phyloP scores from a whole-genome alignment of 2,329 filamentous ascomycete species.

The Incumbomyces lentus region DNA sequence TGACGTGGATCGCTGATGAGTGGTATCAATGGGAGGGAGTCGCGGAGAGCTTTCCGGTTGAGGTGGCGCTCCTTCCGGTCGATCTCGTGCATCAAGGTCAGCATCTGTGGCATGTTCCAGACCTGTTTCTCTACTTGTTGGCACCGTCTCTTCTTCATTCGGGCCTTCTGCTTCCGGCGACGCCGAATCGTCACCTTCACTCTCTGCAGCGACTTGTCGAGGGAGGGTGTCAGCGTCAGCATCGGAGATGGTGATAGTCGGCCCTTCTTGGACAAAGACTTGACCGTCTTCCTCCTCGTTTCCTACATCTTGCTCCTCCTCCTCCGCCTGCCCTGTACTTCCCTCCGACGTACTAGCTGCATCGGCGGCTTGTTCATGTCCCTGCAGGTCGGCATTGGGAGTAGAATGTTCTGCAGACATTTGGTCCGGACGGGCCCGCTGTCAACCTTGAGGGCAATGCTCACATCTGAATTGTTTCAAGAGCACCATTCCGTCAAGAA shows the following conservation, averaged over 20 bases:
- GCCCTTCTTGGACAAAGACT: constrained; percentile 8
- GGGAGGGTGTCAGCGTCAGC: constrained; percentile 10
- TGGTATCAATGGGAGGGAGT: not conserved
- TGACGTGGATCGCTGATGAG: constrained; percentile 48
- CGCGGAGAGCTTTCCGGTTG: not conserved
- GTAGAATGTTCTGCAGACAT: constrained; percentile 18
- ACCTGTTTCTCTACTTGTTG: too few species aligned
- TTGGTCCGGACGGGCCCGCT: constrained; percentile 10
- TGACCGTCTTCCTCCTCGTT: constrained; percentile 19
- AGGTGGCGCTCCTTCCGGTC: not conserved
- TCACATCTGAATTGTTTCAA: not conserved
- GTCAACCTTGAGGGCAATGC: not conserved
- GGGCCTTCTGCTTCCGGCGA: too few species aligned
- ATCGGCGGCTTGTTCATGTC: constrained; percentile 7
- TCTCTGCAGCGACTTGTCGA: constrained; percentile 1
- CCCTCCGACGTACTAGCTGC: constrained; percentile 13
- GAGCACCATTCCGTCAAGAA: not conserved
- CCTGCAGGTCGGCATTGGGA: constrained; percentile 9
- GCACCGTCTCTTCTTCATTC: too few species aligned
- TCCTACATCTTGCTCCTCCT: constrained; percentile 13
- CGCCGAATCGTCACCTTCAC: constrained; percentile 9
- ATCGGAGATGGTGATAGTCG: constrained; percentile 19
- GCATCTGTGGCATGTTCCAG: too few species aligned
- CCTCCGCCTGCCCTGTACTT: constrained; percentile 16
- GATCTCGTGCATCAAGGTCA: not conserved